Evolutionary conservation across 1,284 basidiomycete genomes (phyloP), one percentile per base, ranked within the genome.

Genomic region (Tilletia caries): DNA sequence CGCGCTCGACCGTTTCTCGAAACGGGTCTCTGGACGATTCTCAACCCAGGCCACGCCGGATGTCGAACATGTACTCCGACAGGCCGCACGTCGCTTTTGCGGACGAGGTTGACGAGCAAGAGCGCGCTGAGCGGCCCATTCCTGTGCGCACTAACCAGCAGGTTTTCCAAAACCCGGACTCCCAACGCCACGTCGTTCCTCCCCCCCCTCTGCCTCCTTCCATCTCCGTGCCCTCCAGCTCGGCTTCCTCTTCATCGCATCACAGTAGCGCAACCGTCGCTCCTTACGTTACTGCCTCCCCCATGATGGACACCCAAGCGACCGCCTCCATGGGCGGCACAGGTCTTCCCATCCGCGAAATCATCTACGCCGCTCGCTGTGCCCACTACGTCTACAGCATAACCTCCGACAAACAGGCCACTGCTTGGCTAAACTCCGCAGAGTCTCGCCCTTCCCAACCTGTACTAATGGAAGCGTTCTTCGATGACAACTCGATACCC

Each of bases 41-140:
- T 3, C 58, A 18, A 29, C 58, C 58, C 32, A 33, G 58, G 20
- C 58, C 27, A 0, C 29, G 58, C 20, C 29, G 58, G 20, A 8
- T 13, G 6, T 62, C 58, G n/a, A 27, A n/a, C 29, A 34, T 20
- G 18, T 15, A 62, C 33, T 20, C 27, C 18, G 58, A 34, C 15
- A 33, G 58, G 32, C 58, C 58, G 32, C 58, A 62, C n/a, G 58
- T 62, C 18, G 58, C 58, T 8, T 62, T 62, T 62, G 58, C 58
- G 18, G 58, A 62, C 32, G 58, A 62, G 58, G 58, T 62, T 5
- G 58, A 62, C n/a, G 58, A 62, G 58, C 58, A 29, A 34, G 58
- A 62, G 6, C 27, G 58, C 5, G 58, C 27, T 15, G 18, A 62
- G 4, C 58, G 58, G 5, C 58, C 58, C 18, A n/a, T 62, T 29